Conservation (phyloP, 768 basidiomycete genomes). For the Tylopilus vinaceipallidus region DNA sequence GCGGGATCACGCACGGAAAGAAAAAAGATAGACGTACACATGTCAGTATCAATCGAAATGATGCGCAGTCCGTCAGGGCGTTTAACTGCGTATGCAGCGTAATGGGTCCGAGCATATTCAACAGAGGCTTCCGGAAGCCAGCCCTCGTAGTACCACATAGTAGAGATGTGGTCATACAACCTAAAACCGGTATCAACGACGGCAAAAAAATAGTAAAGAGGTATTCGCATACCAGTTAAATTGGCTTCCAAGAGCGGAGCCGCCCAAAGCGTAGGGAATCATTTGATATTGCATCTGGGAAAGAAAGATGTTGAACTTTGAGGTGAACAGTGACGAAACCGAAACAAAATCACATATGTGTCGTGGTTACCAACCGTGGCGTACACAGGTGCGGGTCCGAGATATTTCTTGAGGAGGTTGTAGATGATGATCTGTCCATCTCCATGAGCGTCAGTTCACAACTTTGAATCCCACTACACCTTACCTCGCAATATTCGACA, state of each 20-base stretch:
- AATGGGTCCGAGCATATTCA: slow-evolving; percentile 42
- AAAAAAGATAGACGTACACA: slow-evolving; percentile 41
- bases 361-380: slow-evolving; percentile 75
- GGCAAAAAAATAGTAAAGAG: no score
- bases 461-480: background rate
- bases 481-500: slow-evolving; percentile 58
- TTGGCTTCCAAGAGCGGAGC: slow-evolving; percentile 31
- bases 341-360: slow-evolving; percentile 52
- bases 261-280: slow-evolving; percentile 39
- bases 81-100: slow-evolving; percentile 45
- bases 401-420: slow-evolving; percentile 54
- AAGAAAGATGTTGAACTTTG: background rate
- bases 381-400: slow-evolving; percentile 65
- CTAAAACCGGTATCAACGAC: slow-evolving; percentile 20
- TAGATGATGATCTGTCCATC: slow-evolving; percentile 50
- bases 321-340: background rate
- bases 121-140: slow-evolving; percentile 42
- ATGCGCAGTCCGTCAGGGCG: slow-evolving; percentile 45
- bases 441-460: background rate
- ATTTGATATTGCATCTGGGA: slow-evolving; percentile 28
- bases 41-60: slow-evolving; percentile 50
- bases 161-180: slow-evolving; percentile 49
- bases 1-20: background rate
- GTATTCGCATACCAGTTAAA: slow-evolving; percentile 8
- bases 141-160: slow-evolving; percentile 44